Evolutionary conservation across 1,284 basidiomycete species (phyloP).

Genomic region (Meripilus lineatus): DNA sequence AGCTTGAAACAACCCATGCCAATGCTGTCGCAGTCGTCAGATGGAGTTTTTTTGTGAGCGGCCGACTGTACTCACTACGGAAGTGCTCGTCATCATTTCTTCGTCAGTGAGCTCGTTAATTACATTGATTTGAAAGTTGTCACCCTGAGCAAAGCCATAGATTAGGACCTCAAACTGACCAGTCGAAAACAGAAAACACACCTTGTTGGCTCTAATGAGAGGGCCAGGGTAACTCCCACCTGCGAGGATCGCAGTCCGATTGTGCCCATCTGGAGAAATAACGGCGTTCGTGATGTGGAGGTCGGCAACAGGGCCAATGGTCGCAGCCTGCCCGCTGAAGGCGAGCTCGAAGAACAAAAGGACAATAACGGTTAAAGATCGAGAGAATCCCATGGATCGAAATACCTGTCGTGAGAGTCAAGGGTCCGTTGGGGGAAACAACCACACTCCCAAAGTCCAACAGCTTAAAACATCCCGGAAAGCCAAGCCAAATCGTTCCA

Average conservation of each 20-base stretch:
- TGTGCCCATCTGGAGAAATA: constrained; percentile 18
- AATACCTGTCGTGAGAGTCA: no score
- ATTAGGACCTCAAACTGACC: background rate
- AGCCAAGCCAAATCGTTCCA: no score
- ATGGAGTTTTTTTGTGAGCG: constrained; percentile 19
- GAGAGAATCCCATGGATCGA: no score
- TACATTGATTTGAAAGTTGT: constrained; percentile 28
- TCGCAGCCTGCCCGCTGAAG: no score
- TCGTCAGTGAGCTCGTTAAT: constrained; percentile 27
- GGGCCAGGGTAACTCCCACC: constrained; percentile 21
- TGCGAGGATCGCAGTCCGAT: constrained; percentile 15
- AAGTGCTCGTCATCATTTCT: constrained; percentile 27
- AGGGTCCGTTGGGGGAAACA: no score
- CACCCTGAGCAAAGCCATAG: constrained; percentile 13
- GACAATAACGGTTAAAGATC: no score
- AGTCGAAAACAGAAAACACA: constrained; percentile 2
- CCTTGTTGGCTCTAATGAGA: constrained; percentile 19
- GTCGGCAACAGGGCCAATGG: constrained; percentile 14
- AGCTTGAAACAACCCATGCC: constrained; percentile 29
- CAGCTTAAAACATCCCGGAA: no score
- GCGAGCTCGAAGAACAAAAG: no score
- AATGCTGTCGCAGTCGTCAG: constrained; percentile 22
- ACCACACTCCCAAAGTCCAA: no score
- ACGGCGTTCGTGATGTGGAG: constrained; percentile 15
- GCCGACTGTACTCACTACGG: constrained; percentile 27